Conservation (phyloP, 2,329 filamentous ascomycete species). For the Aureobasidium vineae region DNA sequence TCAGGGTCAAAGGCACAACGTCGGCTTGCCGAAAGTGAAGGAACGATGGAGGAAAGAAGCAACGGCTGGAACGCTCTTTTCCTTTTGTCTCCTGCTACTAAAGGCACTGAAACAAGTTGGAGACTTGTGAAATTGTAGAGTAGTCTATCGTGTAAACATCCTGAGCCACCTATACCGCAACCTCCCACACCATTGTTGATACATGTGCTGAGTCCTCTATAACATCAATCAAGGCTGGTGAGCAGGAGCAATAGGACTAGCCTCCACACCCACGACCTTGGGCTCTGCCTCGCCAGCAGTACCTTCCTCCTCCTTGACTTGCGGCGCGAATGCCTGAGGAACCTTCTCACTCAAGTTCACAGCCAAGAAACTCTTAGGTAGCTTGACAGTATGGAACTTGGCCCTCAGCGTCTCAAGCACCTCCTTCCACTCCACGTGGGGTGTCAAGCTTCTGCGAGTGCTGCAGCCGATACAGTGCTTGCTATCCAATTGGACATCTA, state of each 20-base stretch:
- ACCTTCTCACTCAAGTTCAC: conserved; percentile 52
- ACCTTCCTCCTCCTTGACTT: not conserved
- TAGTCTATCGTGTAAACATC: too few species aligned
- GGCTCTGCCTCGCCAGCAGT: not conserved
- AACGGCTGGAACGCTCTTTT: too few species aligned
- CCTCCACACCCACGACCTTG: conserved; percentile 25
- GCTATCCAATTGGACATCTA: conserved; percentile 94
- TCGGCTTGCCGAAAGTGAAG: too few species aligned
- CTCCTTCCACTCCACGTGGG: conserved; percentile 92
- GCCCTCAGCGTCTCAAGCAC: conserved; percentile 94
- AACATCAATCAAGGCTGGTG: conserved; percentile 29
- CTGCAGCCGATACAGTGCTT: conserved; percentile 95
- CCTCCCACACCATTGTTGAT: not conserved
- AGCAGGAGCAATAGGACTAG: conserved; percentile 34
- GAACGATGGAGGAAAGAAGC: too few species aligned
- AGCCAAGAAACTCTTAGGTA: conserved; percentile 53
- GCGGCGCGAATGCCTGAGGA: conserved; percentile 37
- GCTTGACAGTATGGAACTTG: conserved; percentile 77
- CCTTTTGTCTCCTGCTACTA: too few species aligned
- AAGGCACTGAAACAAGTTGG: too few species aligned
- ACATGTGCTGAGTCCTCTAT: not conserved
- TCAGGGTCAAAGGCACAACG: too few species aligned
- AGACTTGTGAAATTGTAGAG: too few species aligned
- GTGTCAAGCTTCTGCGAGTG: conserved; percentile 82
- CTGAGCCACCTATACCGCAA: too few species aligned